Percentiles rank a stretch among this genome's conserved stretches.
phyloP scores from a whole-genome alignment of 345 rosid species.

The Hibiscus mutabilis region DNA sequence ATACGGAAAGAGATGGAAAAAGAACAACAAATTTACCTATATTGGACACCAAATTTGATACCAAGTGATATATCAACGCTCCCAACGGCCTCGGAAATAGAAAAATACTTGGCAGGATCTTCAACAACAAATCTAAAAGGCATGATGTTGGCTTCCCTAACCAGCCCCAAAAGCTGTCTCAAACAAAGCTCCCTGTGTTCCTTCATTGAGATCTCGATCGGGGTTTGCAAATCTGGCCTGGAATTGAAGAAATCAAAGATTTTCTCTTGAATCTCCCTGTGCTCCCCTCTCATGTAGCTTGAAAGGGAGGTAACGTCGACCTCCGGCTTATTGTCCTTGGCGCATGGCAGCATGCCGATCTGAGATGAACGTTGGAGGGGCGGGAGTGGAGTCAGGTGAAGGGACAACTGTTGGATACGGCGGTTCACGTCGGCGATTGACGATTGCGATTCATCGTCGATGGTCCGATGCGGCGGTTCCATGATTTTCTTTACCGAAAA shows the following conservation, averaged over 20 bases:
- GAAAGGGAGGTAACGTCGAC: constrained; percentile 41
- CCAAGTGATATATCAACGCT: constrained; percentile 87
- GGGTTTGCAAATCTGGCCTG: constrained; percentile 81
- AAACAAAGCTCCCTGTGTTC: constrained; percentile 84
- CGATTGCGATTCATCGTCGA: constrained; percentile 23
- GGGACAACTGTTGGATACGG: constrained; percentile 50
- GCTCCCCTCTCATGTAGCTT: constrained; percentile 60
- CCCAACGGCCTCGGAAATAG: constrained; percentile 79
- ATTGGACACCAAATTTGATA: constrained; percentile 92
- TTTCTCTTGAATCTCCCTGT: constrained; percentile 72
- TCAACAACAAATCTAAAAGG: constrained; percentile 63
- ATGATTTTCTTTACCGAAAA: not conserved
- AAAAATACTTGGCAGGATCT: constrained; percentile 80
- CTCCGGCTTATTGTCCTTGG: constrained; percentile 36
- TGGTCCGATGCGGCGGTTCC: constrained; percentile 14
- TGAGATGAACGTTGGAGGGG: constrained; percentile 2
- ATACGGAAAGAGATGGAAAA: not conserved
- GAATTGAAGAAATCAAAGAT: constrained; percentile 54
- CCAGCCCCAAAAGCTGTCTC: constrained; percentile 70
- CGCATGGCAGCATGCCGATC: constrained; percentile 31
- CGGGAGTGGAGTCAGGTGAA: constrained; percentile 42
- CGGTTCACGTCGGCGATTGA: constrained; percentile 15
- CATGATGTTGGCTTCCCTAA: constrained; percentile 67
- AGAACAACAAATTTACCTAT: constrained; percentile 42
- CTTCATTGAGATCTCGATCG: constrained; percentile 72